These are phyloP conservation scores for Torulaspora quercuum DNA, from an alignment of 805 yeast species.

Conservation along the genomic window DNA sequence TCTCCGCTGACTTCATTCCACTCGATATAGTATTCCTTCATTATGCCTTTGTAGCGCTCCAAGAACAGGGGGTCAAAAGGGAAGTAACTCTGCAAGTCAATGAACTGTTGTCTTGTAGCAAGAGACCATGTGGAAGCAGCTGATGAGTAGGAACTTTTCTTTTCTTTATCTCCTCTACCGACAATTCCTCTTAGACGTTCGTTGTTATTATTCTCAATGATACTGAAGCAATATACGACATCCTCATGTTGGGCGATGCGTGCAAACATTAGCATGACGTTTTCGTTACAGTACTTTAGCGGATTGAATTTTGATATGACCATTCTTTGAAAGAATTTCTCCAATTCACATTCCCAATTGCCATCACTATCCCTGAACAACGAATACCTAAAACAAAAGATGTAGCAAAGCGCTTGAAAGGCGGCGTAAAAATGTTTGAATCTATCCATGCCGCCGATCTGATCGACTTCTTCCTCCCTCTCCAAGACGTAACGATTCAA, in stretches of 20 bases:
- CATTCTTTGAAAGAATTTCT: constrained; percentile 81
- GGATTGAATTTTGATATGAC: constrained; percentile 90
- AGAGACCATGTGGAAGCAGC: constrained; percentile 40
- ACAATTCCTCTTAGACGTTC: constrained; percentile 44
- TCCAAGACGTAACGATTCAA: constrained; percentile 74
- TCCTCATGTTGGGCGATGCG: constrained; percentile 85
- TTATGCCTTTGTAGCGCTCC: constrained; percentile 52
- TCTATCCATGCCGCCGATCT: constrained; percentile 76
- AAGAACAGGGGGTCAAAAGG: constrained; percentile 92
- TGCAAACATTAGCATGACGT: constrained; percentile 91
- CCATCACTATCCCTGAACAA: constrained; percentile 46
- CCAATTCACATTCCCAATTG: constrained; percentile 76
- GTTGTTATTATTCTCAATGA: constrained; percentile 81
- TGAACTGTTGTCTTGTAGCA: constrained; percentile 71
- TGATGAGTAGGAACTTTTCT: constrained; percentile 20
- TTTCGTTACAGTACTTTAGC: constrained; percentile 85
- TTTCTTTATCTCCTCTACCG: constrained; percentile 31
- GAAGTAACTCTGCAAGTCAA: constrained; percentile 89
- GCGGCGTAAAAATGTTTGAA: constrained; percentile 87
- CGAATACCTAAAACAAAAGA: constrained; percentile 83
- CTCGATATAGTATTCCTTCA: constrained; percentile 63
- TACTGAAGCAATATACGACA: constrained; percentile 88
- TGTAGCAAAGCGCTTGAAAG: constrained; percentile 84
- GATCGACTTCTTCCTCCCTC: constrained; percentile 77
- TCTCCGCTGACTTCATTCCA: constrained; percentile 79